Evolutionary conservation across 2,329 filamentous ascomycete species (phyloP).

Genomic region (Aspergillus ibericus): DNA sequence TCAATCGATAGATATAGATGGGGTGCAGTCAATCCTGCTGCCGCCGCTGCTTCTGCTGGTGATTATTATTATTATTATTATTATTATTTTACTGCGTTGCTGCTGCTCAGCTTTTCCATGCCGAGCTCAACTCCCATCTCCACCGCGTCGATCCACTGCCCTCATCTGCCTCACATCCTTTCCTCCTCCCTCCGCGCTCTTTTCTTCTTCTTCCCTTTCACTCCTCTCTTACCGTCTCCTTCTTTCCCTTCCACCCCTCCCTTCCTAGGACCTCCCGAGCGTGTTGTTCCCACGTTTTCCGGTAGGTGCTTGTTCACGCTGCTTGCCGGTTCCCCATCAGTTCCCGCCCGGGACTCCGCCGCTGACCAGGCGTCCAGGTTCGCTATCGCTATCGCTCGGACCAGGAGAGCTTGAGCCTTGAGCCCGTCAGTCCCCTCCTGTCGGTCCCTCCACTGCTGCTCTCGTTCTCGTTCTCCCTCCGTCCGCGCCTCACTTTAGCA

Average conservation of each 20-base stretch:
- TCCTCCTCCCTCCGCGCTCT: neutral
- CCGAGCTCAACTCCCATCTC: constrained; percentile 15
- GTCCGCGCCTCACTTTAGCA: constrained; percentile 15
- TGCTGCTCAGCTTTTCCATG: neutral
- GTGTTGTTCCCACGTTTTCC: constrained; percentile 5
- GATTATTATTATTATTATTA: neutral
- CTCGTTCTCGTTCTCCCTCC: constrained; percentile 4
- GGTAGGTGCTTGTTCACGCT: neutral
- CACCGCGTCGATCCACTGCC: constrained; percentile 22
- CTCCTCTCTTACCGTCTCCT: neutral
- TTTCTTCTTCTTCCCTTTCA: neutral
- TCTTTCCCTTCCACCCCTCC: constrained; percentile 16
- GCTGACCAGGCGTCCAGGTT: constrained; percentile 6
- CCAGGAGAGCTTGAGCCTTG: neutral
- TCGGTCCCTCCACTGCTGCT: constrained; percentile 9
- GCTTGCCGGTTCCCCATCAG: neutral
- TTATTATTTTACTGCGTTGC: too few relatives aligned
- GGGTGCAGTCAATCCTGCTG: neutral
- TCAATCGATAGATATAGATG: neutral
- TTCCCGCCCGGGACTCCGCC: constrained; percentile 3
- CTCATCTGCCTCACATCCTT: constrained; percentile 9
- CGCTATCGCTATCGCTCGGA: constrained; percentile 7
- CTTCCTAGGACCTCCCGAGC: constrained; percentile 4
- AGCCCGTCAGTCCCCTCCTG: constrained; percentile 6
- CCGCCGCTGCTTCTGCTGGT: neutral